Conservation (phyloP, 2,329 filamentous ascomycete genomes). For the Fusarium tricinctum region DNA sequence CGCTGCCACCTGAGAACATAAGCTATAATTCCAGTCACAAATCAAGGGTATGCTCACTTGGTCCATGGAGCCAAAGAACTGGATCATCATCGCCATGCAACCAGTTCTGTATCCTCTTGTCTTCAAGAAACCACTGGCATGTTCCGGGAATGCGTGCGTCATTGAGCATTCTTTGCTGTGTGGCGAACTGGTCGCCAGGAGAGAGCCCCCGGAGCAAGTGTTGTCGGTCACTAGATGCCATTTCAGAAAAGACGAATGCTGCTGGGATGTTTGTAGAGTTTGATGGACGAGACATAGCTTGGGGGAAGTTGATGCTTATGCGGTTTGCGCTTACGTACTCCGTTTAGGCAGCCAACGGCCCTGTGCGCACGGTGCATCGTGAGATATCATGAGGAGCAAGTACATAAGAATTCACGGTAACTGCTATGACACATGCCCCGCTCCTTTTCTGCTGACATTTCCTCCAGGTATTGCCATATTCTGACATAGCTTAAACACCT, state of each 20-base stretch:
- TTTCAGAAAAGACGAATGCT: neutral
- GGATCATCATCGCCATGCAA: fast-evolving
- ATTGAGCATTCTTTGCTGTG: slow-evolving; percentile 1
- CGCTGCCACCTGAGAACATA: neutral
- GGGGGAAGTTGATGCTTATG: no score
- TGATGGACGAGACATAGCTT: no score
- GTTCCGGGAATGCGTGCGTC: neutral
- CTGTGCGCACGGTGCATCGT: no score
- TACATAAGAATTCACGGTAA: no score
- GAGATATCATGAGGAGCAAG: no score
- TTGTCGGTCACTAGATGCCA: fast-evolving
- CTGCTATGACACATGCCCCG: no score
- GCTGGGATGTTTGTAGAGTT: neutral
- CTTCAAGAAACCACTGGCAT: slow-evolving; percentile 2
- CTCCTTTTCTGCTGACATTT: no score
- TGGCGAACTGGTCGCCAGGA: slow-evolving; percentile 8
- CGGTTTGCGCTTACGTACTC: neutral
- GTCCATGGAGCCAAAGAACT: slow-evolving; percentile 18
- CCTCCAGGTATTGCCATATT: no score
- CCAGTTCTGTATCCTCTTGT: neutral
- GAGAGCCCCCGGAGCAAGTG: neutral
- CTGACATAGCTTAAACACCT: neutral
- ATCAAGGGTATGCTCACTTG: neutral
- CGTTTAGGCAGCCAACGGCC: neutral
- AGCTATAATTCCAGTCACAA: fast-evolving